phyloP scores from a whole-genome alignment of 768 basidiomycete genomes.

The Polyporus arcularius region DNA sequence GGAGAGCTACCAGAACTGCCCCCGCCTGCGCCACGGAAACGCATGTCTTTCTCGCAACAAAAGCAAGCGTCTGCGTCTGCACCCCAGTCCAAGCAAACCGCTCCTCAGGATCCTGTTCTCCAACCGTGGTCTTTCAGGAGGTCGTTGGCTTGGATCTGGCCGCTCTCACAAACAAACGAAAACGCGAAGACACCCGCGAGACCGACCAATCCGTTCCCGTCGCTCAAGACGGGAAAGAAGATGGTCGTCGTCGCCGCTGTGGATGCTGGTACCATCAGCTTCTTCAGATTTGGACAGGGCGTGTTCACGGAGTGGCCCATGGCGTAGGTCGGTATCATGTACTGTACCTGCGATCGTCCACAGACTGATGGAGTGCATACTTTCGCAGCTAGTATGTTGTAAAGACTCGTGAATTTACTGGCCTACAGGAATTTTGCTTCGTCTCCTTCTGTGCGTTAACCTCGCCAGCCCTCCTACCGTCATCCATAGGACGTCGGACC shows the following conservation, averaged over 20 bases:
- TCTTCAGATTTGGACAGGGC: constrained; percentile 86
- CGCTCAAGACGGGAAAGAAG: constrained; percentile 83
- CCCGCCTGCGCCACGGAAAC: constrained; percentile 58
- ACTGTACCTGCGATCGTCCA: too few relatives aligned
- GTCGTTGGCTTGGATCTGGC: constrained; percentile 29
- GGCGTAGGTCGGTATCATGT: constrained; percentile 24
- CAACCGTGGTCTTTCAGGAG: neutral
- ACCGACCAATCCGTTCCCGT: constrained; percentile 72
- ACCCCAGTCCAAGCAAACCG: neutral
- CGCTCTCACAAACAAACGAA: neutral
- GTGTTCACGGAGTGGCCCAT: constrained; percentile 86
- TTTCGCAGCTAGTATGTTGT: too few relatives aligned
- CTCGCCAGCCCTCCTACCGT: too few relatives aligned
- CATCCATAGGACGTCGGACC: too few relatives aligned
- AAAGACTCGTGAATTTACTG: too few relatives aligned
- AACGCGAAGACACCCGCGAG: constrained; percentile 34
- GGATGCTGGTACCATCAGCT: constrained; percentile 83
- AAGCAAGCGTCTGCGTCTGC: constrained; percentile 17
- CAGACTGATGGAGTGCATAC: too few relatives aligned
- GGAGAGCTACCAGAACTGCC: constrained; percentile 61
- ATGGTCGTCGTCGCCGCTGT: constrained; percentile 84
- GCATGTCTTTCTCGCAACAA: constrained; percentile 23
- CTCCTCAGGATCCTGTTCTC: neutral
- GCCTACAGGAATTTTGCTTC: too few relatives aligned
- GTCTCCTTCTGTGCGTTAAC: too few relatives aligned